A percentile compares a stretch with the other conserved stretches of the same genome.
Conservation (phyloP, 1,284 basidiomycete genomes). For the Stereum hirsutum region DNA sequence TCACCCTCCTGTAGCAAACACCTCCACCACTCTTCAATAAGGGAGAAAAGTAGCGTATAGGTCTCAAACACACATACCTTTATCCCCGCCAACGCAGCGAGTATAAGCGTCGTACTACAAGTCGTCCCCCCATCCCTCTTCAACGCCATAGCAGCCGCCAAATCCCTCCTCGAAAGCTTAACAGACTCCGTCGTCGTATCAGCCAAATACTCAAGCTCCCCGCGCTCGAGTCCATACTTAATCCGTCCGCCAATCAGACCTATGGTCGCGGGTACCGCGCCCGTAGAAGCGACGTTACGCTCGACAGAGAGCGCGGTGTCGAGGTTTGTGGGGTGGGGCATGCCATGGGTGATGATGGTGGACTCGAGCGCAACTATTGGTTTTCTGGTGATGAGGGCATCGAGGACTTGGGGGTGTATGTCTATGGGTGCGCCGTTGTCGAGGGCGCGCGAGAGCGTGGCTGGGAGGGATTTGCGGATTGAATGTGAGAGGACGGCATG, state of each 20-base stretch:
- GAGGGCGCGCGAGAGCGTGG: conserved; percentile 11
- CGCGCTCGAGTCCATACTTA: conserved; percentile 71
- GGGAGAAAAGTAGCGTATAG: too few relatives aligned
- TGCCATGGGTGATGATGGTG: conserved; percentile 88
- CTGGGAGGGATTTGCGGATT: too few relatives aligned
- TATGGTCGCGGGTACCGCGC: conserved; percentile 85
- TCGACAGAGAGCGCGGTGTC: conserved; percentile 72
- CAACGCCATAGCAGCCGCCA: conserved; percentile 68
- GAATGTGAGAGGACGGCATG: too few relatives aligned
- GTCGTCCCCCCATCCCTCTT: conserved; percentile 83
- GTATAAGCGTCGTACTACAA: conserved; percentile 81
- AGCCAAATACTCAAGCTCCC: conserved; percentile 68
- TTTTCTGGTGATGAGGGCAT: conserved; percentile 53
- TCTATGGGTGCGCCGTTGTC: conserved; percentile 34
- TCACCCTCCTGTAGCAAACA: conserved; percentile 78
- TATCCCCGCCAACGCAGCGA: conserved; percentile 78
- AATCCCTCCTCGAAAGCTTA: conserved; percentile 86
- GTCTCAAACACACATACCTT: conserved; percentile 51
- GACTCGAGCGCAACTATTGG: conserved; percentile 78
- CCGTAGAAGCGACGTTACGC: conserved; percentile 65
- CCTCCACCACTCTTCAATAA: conserved; percentile 27
- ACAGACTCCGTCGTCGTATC: conserved; percentile 37
- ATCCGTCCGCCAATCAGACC: conserved; percentile 79
- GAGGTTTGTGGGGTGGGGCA: conserved; percentile 75
- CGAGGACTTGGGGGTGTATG: conserved; percentile 70